Percentiles rank a stretch among this genome's conserved stretches.
Evolutionary conservation across 129 eudicot species (phyloP).

Genomic region (Deinandra increscens): DNA sequence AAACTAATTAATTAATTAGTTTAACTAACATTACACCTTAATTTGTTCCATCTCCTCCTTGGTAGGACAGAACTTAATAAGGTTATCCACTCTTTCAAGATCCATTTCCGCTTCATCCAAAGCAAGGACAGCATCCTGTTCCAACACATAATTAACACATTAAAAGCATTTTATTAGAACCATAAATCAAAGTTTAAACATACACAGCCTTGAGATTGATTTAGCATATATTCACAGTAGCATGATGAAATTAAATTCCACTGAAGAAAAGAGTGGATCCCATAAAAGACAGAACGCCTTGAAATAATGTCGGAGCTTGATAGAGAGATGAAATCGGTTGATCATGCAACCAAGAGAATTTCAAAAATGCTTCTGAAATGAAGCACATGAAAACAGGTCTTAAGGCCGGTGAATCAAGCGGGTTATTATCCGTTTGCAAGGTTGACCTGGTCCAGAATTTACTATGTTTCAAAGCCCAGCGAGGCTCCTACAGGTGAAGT

Average conservation of each 20-base stretch:
- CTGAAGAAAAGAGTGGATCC: no score
- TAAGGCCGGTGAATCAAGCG: conserved; percentile 76
- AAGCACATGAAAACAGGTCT: conserved; percentile 48
- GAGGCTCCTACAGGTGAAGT: conserved; percentile 44
- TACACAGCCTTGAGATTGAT: background rate
- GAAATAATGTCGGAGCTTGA: no score
- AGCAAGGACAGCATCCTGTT: conserved; percentile 71
- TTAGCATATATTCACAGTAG: background rate
- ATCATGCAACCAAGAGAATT: conserved; percentile 44
- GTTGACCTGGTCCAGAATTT: conserved; percentile 91
- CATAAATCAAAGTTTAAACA: background rate
- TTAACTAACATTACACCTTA: conserved; percentile 49
- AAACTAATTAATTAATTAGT: conserved; percentile 9
- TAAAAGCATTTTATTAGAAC: conserved; percentile 7
- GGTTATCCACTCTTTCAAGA: conserved; percentile 92
- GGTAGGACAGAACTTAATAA: conserved; percentile 94
- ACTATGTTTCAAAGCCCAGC: conserved; percentile 54
- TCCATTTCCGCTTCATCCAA: conserved; percentile 83
- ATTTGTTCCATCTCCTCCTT: conserved; percentile 94
- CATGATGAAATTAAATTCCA: background rate
- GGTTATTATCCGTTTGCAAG: conserved; percentile 99
- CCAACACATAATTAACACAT: conserved; percentile 21
- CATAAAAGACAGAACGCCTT: no score
- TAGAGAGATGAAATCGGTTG: no score
- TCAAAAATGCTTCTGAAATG: conserved; percentile 76